Percentiles rank a stretch among this genome's conserved stretches.
Evolutionary conservation across 2,329 filamentous ascomycete species (phyloP).

Genomic region (Fusarium goolgardi): DNA sequence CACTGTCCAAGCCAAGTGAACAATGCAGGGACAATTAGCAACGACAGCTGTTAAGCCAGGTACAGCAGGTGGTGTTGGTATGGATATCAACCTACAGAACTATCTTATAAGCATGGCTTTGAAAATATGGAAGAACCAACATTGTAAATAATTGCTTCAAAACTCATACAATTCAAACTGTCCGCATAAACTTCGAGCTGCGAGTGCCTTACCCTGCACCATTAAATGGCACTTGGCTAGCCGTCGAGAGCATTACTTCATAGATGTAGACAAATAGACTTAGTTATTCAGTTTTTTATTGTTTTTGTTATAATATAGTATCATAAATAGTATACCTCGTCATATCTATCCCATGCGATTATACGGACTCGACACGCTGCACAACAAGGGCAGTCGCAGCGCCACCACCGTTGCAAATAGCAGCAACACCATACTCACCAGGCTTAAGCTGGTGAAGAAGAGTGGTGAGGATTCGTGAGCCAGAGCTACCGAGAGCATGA

Average conservation of each 20-base stretch:
- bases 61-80: background rate
- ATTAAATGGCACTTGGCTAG: too few species aligned
- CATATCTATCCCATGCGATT: constrained; percentile 24
- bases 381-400: constrained; percentile 93
- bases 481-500: constrained; percentile 92
- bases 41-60: background rate
- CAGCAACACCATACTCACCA: constrained; percentile 93
- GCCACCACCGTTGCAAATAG: constrained; percentile 97
- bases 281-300: background rate
- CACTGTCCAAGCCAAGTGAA: constrained; percentile 23
- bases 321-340: background rate
- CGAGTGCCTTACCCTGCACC: background rate
- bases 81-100: background rate
- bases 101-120: too few species aligned
- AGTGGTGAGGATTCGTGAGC: constrained; percentile 89
- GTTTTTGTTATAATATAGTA: constrained; percentile 6
- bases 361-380: constrained; percentile 77
- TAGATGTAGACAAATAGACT: background rate
- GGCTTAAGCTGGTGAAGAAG: constrained; percentile 90
- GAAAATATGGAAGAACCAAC: background rate
- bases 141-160: background rate
- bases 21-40: background rate
- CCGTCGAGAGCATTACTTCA: background rate
- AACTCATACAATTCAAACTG: too few species aligned
- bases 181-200: background rate